Base-by-base conservation (phyloP, 441 rosid genomes). In the Geranium incanum region DNA sequence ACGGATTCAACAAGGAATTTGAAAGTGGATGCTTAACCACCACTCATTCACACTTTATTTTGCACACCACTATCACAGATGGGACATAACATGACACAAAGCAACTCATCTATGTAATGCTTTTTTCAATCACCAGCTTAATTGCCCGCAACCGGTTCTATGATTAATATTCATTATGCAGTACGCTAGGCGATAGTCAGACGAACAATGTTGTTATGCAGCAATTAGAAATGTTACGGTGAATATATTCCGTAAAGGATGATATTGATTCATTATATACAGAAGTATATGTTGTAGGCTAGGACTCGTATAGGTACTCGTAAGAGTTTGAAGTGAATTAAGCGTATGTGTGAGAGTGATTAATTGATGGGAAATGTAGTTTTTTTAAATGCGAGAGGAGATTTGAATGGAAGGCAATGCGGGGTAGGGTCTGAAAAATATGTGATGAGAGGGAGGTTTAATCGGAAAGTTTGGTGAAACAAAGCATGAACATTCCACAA, bases 391-490 rank as follows among this genome's bases (percentile, higher is more conserved):
- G 68, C 57, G 74, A 77, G 80, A 71, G 81, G 86, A 80, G 75
- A 78, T 16, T 66, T 55, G 23, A 55, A 55, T 16, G 62, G 21
- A 55, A 43, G 50, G 50, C 5, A 39, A 39, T 39, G 60, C n/a
- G 60, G 3, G 60, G 60, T 55, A 55, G 62, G 62, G 62, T 12
- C 62, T 16, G 23, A 55, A 55, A 55, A 15, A 55, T 16, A 5
- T 55, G 62, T 55, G 62, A 15, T 80, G 90, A 88, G 92, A 85
- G 86, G 78, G 95, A 88, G 87, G 75, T 87, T 77, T 84, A 86
- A 86, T 83, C 96, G 81, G 95, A 85, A 84, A 84, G 96, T 86
- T 92, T 92, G 97, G 95, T 90, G 86, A 73, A 71, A 79, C 81
- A 86, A 69, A 80, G 78, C 79, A 72, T 36, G 72, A 70, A 74